Conservation (phyloP, 1,284 basidiomycete genomes). For the Butyriboletus regius region DNA sequence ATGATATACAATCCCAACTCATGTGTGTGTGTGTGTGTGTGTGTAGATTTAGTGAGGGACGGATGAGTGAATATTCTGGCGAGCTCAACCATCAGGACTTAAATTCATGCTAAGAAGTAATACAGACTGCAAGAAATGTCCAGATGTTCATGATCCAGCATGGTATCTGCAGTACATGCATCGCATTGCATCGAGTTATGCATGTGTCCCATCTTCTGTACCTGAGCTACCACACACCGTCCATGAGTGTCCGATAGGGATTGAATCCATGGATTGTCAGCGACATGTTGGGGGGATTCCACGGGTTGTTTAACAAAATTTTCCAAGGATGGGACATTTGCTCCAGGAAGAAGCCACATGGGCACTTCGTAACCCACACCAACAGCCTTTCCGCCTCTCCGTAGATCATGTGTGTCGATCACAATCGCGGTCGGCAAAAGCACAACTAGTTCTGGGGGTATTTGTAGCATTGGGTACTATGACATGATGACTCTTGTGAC, state of each 20-base stretch:
- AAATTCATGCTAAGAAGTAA: too few species aligned
- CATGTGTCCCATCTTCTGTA: too few species aligned
- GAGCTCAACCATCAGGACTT: too few species aligned
- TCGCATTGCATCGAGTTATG: too few species aligned
- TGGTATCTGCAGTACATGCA: too few species aligned
- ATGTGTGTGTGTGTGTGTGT: too few species aligned
- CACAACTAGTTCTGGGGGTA: conserved; percentile 59
- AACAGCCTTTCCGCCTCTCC: conserved; percentile 68
- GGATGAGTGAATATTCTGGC: too few species aligned
- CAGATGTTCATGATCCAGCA: too few species aligned
- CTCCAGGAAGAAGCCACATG: conserved; percentile 49
- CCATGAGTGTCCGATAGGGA: conserved; percentile 38
- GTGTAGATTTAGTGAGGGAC: too few species aligned
- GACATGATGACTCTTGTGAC: conserved; percentile 51
- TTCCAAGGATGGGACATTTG: conserved; percentile 33
- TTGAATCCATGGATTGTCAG: conserved; percentile 38
- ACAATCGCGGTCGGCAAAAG: conserved; percentile 75
- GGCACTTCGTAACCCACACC: conserved; percentile 56
- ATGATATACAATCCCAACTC: too few species aligned
- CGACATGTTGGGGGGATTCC: conserved; percentile 8
- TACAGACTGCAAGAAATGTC: too few species aligned
- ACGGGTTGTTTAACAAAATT: conserved; percentile 4
- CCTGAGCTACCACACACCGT: too few species aligned
- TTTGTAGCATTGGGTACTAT: conserved; percentile 28
- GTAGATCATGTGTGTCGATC: conserved; percentile 77